Evolutionary conservation across 768 basidiomycete genomes (phyloP), one percentile per base, ranked within the genome.

Genomic region (Boletus reticuloceps): DNA sequence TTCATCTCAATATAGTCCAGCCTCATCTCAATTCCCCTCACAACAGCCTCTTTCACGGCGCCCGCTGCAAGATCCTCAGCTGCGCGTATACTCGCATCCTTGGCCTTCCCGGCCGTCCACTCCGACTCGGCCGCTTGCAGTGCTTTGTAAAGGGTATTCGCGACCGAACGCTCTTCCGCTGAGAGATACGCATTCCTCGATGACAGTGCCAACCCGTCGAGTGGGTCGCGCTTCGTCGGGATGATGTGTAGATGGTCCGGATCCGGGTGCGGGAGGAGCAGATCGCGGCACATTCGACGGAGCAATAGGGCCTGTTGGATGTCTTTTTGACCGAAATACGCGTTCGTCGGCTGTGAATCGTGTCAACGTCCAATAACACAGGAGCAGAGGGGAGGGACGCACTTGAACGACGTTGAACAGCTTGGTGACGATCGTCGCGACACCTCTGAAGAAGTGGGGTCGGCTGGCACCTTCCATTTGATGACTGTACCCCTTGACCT

Each of bases 241-340:
- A 97, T 78, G 61, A 99, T 94, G 69, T 88, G 86, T n/a, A 98
- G 68, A 63, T 85, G 82, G 27, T 82, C 74, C 0, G 87, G 74
- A 11, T 81, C 75, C 0, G 97, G 97, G 66, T 91, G 80, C 7
- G 88, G 74, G n/a, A 94, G 70, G 11, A 96, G 82, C 6, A 97
- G 77, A 69, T 99, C 97, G 29, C 79, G 75, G 50, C 81, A 80
- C 72, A 98, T 76, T 5, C 85, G 83, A 34, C 88, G 86, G 32
- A 98, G 77, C 43, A 99, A 73, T 16, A 98, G 75, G 0, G 90
- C 93, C 69, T 99, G 97, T 67, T 99, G 97, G 51, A 99, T 97
- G 68, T 98, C 96, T 69, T 98, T 98, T 72, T 98, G 95, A 1
- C 97, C 96, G 58, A 99, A 97, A 71, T 98, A 98, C 20, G 90